Conservation (phyloP, 2,329 filamentous ascomycete species). For the Dothidotthia symphoricarpi region DNA sequence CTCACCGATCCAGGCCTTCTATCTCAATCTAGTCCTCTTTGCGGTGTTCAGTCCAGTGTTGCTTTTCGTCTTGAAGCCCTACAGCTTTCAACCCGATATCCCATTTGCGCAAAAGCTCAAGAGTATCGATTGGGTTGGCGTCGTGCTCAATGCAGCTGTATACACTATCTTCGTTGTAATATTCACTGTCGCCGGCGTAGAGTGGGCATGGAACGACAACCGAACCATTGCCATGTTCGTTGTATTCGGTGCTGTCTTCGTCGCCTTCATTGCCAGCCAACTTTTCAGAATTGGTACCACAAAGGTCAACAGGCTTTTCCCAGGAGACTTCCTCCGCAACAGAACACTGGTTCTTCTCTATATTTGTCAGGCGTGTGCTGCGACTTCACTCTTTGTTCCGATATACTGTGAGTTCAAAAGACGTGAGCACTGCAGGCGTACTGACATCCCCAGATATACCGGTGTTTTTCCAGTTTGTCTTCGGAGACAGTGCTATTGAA, state of each 20-base stretch:
- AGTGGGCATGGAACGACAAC: conserved; percentile 50
- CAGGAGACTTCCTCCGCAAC: conserved; percentile 46
- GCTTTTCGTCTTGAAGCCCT: conserved; percentile 10
- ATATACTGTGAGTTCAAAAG: no score
- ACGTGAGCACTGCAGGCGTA: no score
- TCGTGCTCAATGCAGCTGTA: conserved; percentile 46
- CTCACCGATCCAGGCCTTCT: conserved; percentile 42
- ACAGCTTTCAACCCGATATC: conserved; percentile 3
- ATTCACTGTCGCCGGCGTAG: conserved; percentile 52
- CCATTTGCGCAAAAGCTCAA: conserved; percentile 1
- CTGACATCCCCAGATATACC: no score
- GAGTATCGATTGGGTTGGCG: conserved; percentile 39
- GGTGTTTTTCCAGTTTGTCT: no score
- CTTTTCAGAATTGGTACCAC: conserved; percentile 47
- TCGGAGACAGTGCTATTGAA: no score
- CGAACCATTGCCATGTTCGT: conserved; percentile 49
- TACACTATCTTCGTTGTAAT: conserved; percentile 49
- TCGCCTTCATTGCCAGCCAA: conserved; percentile 51
- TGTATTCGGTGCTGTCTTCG: conserved; percentile 44
- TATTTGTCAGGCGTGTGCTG: conserved; percentile 4
- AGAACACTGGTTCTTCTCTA: conserved; percentile 10
- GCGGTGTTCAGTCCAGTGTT: conserved; percentile 43
- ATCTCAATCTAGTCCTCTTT: conserved; percentile 55
- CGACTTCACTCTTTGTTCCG: no score
- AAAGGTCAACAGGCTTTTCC: conserved; percentile 49